Evolutionary conservation across 208 protist genomes (phyloP).

Genomic region (Leishmania gerbilli): DNA sequence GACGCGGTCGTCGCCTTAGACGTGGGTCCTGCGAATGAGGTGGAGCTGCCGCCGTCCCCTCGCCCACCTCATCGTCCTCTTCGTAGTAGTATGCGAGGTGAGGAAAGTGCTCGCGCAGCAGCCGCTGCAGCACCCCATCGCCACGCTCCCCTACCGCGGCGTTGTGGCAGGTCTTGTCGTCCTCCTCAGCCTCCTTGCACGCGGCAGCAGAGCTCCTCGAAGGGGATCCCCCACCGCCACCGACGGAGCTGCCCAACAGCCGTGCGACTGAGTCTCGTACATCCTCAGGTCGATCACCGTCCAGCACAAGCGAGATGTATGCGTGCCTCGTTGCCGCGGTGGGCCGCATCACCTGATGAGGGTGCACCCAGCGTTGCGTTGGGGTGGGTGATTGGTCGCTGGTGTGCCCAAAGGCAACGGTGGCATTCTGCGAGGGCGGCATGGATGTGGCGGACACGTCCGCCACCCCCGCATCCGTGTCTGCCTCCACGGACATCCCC

Average conservation of each 20-base stretch:
- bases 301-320: conserved; percentile 79
- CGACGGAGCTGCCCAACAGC: conserved; percentile 33
- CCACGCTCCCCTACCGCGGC: background rate
- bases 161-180: background rate
- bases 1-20: conserved; percentile 19
- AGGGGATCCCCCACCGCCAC: background rate
- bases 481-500: conserved; percentile 45
- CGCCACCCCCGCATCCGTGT: conserved; percentile 5
- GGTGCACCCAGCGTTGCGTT: conserved; percentile 38
- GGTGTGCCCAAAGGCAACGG: background rate
- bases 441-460: background rate
- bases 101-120: conserved; percentile 29
- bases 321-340: conserved; percentile 52
- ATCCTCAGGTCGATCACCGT: conserved; percentile 51
- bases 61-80: background rate
- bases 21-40: background rate
- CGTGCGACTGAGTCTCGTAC: conserved; percentile 42
- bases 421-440: background rate
- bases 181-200: background rate
- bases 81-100: conserved; percentile 23
- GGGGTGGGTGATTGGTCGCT: background rate
- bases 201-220: background rate
- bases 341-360: conserved; percentile 54
- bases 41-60: no score
- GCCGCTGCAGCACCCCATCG: conserved; percentile 16